Evolutionary conservation across 2,329 filamentous ascomycete genomes (phyloP), one percentile per base, ranked within the genome.

Genomic region (Orbilia brochopaga): DNA sequence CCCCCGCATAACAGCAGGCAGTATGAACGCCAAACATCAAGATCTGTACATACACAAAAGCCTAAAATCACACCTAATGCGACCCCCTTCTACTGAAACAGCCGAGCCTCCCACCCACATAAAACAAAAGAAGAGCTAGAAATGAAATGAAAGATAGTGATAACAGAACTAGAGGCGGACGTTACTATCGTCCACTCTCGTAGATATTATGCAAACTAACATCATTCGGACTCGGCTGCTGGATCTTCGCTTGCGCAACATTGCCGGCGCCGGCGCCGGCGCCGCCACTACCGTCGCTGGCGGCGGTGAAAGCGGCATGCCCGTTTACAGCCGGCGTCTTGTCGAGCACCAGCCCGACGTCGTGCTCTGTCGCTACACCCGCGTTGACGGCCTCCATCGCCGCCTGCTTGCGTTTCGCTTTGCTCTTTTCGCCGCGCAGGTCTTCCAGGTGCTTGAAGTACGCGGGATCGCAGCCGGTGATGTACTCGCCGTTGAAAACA

Each of bases 401-500:
- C 51, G 82, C 84, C 76, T 88, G 85, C 74, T 89, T 80, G 17
- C 87, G 83, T 79, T 90, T 90, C 74, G 85, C 78, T 79, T 89
- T 89, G 74, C 84, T 83, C 73, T 85, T 88, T 79, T 90, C 87
- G 52, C 88, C 89, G 59, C 90, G 84, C 17, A 92, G 80, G 67
- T 84, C 82, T 79, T 90, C 88, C 3, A 95, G 83, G 76, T 91
- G 90, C 75, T 90, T 86, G 75, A 97, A 94, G 81, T 97, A 97
- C 40, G 85, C 87, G 5, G 87, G 84, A 0, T 88, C 85, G 1
- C 97, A 89, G 0, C 87, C 86, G 0, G 93, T 97, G 73, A 90
- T 84, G 79, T 97, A 97, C 74, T 87, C 86, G 51, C 93, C 93
- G 77, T 88, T 91, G 81, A 97, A 97, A 7, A 97, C 92, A 60